Percentiles rank a stretch among this genome's conserved stretches.
Conservation (phyloP, 2,329 filamentous ascomycete genomes). For the Neonectria ditissima region DNA sequence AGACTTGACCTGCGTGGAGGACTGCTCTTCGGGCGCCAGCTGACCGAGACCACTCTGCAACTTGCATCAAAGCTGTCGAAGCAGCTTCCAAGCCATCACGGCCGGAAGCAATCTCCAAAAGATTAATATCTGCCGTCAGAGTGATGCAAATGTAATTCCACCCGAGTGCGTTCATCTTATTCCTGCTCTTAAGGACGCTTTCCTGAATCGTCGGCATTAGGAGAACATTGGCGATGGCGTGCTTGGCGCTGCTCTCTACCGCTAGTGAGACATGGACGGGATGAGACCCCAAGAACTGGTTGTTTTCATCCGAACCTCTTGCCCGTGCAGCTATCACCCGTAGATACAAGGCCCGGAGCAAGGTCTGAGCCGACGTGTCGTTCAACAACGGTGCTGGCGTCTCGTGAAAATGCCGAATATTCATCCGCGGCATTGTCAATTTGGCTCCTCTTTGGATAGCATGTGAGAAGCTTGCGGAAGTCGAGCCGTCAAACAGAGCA, state of each 20-base stretch:
- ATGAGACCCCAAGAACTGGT: fast-evolving
- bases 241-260: neutral
- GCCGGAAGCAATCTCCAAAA: conserved; percentile 17
- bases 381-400: conserved; percentile 7
- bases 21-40: conserved; percentile 21
- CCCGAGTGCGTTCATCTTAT: conserved; percentile 20
- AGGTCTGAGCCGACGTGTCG: conserved; percentile 19
- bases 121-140: conserved; percentile 19
- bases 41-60: conserved; percentile 21
- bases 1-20: conserved; percentile 25
- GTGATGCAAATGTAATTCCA: conserved; percentile 28
- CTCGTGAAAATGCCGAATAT: neutral
- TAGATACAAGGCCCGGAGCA: conserved; percentile 24
- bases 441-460: neutral
- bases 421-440: conserved; percentile 18
- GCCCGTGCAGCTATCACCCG: conserved; percentile 10
- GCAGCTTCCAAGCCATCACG: conserved; percentile 24
- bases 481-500: conserved; percentile 18
- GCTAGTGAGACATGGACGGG: neutral
- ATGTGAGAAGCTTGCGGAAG: conserved; percentile 8
- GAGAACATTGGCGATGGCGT: conserved; percentile 11
- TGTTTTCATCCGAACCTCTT: neutral
- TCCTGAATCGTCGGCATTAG: conserved; percentile 2
- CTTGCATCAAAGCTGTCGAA: neutral
- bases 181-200: conserved; percentile 5